Evolutionary conservation across 73 alveolate genomes (phyloP).

Genomic region (Blepharisma japonicum): DNA sequence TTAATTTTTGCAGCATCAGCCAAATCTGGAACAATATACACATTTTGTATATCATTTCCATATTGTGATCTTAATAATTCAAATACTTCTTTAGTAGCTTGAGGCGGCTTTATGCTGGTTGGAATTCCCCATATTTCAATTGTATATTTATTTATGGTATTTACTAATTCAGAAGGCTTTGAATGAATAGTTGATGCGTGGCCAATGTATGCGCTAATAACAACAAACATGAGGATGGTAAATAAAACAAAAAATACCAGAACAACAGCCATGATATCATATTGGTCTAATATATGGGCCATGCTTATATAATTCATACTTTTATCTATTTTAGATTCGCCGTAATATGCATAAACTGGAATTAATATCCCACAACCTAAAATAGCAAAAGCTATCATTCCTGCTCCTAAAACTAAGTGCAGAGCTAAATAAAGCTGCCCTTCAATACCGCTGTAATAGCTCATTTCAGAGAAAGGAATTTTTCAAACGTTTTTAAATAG

Average conservation of each 20-base stretch:
- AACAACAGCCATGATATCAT: slow-evolving; percentile 15
- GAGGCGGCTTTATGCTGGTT: neutral
- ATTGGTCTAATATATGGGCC: slow-evolving; percentile 16
- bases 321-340: slow-evolving; percentile 1
- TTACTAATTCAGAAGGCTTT: neutral
- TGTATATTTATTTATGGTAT: neutral
- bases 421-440: slow-evolving; percentile 17
- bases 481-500: slow-evolving; percentile 11
- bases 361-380: neutral
- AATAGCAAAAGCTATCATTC: neutral
- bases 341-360: slow-evolving; percentile 11
- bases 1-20: neutral
- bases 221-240: neutral
- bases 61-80: neutral
- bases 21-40: neutral
- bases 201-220: neutral
- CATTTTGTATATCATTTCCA: neutral
- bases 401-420: neutral
- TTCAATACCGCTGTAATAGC: slow-evolving; percentile 8
- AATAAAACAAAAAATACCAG: slow-evolving; percentile 2
- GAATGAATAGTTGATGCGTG: neutral
- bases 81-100: neutral
- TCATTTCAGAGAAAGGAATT: neutral
- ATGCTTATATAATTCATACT: slow-evolving; percentile 9
- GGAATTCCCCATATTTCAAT: slow-evolving; percentile 24